These are phyloP conservation scores for Ophiostoma sp. DNA, from an alignment of 2,329 filamentous ascomycete species.

Conservation along the genomic window DNA sequence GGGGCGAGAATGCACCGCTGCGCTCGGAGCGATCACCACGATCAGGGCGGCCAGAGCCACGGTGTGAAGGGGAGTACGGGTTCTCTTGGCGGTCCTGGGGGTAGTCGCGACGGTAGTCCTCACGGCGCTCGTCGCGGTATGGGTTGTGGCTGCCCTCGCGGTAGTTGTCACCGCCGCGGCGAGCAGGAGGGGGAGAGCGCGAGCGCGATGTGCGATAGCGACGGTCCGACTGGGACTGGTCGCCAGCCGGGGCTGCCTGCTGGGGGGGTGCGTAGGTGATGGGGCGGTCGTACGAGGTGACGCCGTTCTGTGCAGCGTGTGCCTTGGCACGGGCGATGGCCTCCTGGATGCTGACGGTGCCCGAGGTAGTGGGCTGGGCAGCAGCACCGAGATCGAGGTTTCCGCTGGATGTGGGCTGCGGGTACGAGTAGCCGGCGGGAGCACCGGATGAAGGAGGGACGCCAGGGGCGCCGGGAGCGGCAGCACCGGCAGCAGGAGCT, in stretches of 20 bases:
- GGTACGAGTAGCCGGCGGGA: constrained; percentile 36
- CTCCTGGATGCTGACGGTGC: constrained; percentile 77
- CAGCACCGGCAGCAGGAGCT: constrained; percentile 23
- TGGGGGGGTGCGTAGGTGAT: constrained; percentile 42
- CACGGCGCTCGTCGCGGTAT: constrained; percentile 48
- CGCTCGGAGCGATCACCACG: constrained; percentile 33
- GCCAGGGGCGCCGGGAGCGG: constrained; percentile 25
- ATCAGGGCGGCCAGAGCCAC: constrained; percentile 35
- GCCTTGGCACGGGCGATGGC: constrained; percentile 79
- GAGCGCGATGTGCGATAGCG: constrained; percentile 64
- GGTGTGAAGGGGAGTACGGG: constrained; percentile 28
- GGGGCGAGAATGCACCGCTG: constrained; percentile 29
- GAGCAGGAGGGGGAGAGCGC: constrained; percentile 58
- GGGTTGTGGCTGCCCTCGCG: constrained; percentile 44
- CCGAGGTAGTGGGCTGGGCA: constrained; percentile 73
- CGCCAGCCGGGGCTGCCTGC: not conserved
- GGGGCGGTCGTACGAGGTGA: constrained; percentile 57
- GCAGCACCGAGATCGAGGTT: constrained; percentile 68
- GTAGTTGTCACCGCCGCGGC: constrained; percentile 45
- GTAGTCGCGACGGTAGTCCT: constrained; percentile 47
- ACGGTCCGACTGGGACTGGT: constrained; percentile 42
- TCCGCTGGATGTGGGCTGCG: constrained; percentile 66
- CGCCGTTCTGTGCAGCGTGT: constrained; percentile 72
- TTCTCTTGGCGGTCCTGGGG: constrained; percentile 40
- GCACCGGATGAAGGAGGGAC: constrained; percentile 20